These are phyloP conservation scores for Botryobasidium botryosum DNA, from an alignment of 768 basidiomycete species.

Conservation along the genomic window DNA sequence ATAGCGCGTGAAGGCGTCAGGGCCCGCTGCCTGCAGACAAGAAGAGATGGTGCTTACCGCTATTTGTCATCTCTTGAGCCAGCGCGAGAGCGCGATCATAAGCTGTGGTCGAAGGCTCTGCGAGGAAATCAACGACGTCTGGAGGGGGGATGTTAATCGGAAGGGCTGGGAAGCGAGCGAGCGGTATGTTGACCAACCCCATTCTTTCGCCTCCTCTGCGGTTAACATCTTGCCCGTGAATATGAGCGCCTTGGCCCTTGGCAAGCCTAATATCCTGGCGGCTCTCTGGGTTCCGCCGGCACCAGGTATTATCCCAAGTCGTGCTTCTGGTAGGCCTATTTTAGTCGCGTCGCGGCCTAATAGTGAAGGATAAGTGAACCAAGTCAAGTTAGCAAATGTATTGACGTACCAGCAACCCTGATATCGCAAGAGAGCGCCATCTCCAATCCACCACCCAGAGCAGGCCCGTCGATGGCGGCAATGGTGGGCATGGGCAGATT, in stretches of 20 bases:
- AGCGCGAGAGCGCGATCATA: constrained; percentile 54
- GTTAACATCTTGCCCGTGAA: constrained; percentile 60
- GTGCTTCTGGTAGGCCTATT: constrained; percentile 73
- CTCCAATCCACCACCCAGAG: constrained; percentile 86
- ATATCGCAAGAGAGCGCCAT: constrained; percentile 78
- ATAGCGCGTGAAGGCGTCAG: too few species aligned
- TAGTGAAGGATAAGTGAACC: constrained; percentile 19
- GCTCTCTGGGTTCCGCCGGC: constrained; percentile 80
- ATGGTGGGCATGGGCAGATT: constrained; percentile 75
- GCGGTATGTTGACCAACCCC: constrained; percentile 30
- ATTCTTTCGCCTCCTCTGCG: constrained; percentile 49
- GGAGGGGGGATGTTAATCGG: constrained; percentile 18
- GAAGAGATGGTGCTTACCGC: constrained; percentile 31
- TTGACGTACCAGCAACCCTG: constrained; percentile 58
- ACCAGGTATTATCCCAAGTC: constrained; percentile 72
- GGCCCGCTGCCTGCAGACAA: too few species aligned
- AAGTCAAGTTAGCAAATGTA: background rate
- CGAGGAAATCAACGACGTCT: constrained; percentile 77
- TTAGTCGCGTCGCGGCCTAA: constrained; percentile 39
- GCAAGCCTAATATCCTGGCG: constrained; percentile 55
- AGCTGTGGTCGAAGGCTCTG: constrained; percentile 38
- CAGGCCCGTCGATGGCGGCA: constrained; percentile 84
- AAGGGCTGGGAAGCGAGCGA: constrained; percentile 1
- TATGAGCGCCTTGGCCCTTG: constrained; percentile 74
- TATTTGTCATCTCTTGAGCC: constrained; percentile 48